A percentile compares a stretch with the other conserved stretches of the same genome.
Conservation (phyloP, 257 asterid species). For the Craterostigma plantagineum region DNA sequence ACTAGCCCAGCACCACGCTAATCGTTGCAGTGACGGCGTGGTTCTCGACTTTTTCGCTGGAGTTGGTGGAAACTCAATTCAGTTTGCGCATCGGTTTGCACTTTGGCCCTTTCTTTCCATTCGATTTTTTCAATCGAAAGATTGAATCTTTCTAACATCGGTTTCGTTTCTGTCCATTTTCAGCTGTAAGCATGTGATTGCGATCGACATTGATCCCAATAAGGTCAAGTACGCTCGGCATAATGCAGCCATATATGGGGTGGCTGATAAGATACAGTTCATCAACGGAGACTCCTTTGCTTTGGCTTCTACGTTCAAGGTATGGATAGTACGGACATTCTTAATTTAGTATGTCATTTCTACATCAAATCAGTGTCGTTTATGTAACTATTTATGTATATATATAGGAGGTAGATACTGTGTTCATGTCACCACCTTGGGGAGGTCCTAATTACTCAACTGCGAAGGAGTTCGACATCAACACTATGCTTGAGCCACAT, state of each 20-base stretch:
- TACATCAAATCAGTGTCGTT: background rate
- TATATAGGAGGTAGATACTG: slow-evolving; percentile 51
- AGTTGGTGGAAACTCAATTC: slow-evolving; percentile 82
- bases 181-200: slow-evolving; percentile 63
- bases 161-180: background rate
- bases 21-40: slow-evolving; percentile 39
- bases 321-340: slow-evolving; percentile 8
- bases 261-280: slow-evolving; percentile 61
- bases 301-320: slow-evolving; percentile 71
- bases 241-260: slow-evolving; percentile 81
- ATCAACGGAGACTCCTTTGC: slow-evolving; percentile 73
- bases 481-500: slow-evolving; percentile 60
- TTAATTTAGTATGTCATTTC: background rate
- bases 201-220: slow-evolving; percentile 68
- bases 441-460: slow-evolving; percentile 72
- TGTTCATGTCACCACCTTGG: slow-evolving; percentile 95
- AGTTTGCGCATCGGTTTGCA: slow-evolving; percentile 49
- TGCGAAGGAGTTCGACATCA: slow-evolving; percentile 29
- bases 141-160: background rate
- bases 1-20: slow-evolving; percentile 65
- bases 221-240: slow-evolving; percentile 40
- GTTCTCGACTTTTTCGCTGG: slow-evolving; percentile 74
- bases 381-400: background rate
- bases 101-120: background rate
- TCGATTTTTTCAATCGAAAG: background rate